Percentiles rank a stretch among this genome's conserved stretches.
Evolutionary conservation across 2,329 filamentous ascomycete genomes (phyloP).

Genomic region (Juglanconis oblonga): DNA sequence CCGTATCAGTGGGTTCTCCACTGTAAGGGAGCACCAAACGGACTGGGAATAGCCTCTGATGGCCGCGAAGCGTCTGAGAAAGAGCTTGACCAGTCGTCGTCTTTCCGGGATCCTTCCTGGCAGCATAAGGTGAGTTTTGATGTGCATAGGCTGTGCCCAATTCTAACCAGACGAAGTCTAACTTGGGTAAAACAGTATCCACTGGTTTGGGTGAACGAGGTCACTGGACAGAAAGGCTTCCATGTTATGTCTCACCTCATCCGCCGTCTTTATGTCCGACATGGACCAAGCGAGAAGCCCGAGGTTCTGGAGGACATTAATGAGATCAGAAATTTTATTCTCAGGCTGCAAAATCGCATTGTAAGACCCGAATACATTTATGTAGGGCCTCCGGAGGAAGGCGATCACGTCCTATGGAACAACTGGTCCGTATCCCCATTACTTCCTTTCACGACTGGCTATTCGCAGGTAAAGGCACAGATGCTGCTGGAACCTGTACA

Average conservation of each 20-base stretch:
- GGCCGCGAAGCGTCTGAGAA: slow-evolving; percentile 32
- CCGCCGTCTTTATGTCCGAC: slow-evolving; percentile 24
- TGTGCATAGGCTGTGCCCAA: background rate
- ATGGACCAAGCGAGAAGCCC: slow-evolving; percentile 28
- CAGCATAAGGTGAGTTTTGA: background rate
- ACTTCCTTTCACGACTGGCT: too few relatives aligned
- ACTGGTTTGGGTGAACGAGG: background rate
- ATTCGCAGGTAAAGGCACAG: too few relatives aligned
- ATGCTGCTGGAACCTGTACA: too few relatives aligned
- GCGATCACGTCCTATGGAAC: slow-evolving; percentile 41
- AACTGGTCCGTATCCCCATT: slow-evolving; percentile 26
- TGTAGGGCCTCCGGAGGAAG: slow-evolving; percentile 34
- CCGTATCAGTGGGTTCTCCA: slow-evolving; percentile 42
- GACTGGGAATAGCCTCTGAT: slow-evolving; percentile 36
- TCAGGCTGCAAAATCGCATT: slow-evolving; percentile 34
- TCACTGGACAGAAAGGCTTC: background rate
- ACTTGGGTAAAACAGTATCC: background rate
- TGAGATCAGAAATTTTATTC: slow-evolving; percentile 33
- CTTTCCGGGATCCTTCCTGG: background rate
- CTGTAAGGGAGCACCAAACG: slow-evolving; percentile 37
- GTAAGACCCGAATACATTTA: slow-evolving; percentile 40
- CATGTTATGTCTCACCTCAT: background rate
- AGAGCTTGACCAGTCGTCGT: slow-evolving; percentile 27
- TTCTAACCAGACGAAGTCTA: background rate
- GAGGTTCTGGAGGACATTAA: slow-evolving; percentile 34